Evolutionary conservation across 2,329 filamentous ascomycete species (phyloP), one percentile per base, ranked within the genome.

Genomic region (Calonectria pseudoturangicola): DNA sequence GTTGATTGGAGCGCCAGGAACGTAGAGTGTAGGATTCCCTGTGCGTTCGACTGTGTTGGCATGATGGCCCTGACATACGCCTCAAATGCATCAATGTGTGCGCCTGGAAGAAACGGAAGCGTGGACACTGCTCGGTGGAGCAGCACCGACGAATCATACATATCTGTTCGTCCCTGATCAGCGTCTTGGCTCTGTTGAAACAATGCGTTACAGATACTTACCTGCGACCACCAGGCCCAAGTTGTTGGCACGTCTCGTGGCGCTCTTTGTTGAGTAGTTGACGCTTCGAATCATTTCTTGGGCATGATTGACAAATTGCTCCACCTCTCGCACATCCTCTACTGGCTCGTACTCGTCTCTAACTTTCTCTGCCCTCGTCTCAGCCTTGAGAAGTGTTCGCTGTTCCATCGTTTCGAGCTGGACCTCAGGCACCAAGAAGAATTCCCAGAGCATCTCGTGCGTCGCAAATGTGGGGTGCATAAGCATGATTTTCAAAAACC

Each of bases 401-500:
- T 98, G 93, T 66, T 94, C 93, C 89, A 98, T 96, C 91, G 96
- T 95, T 25, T 95, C 92, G 0, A 94, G 90, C 81, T 98, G 95
- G 63, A 99, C 91, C 77, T 99, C 97, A 1, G 97, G 97, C 15
- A 99, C 96, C 0, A 99, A 89, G 84, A 99, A 98, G 85, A 99
- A 99, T 80, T 99, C 97, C 97, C 97, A 99, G 2, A 99, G 89
- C 82, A 98, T 95, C 85, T 99, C 97, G 81, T 99, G 97, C 0
- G 95, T 98, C 0, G 95, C 91, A 81, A 99, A 98, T 0, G 97
- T 98, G 4, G 96, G 94, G 81, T 99, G 97, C 10, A 91, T 89
- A 30, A 99, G 89, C 75, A 99, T 89, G 21, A 95, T 95, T 76
- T 94, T 95, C 77, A 99, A 86, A 79, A 98, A 98, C 77, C 92